These are phyloP conservation scores for Paragyromitra xinjiangensis DNA, from an alignment of 495 filamentous ascomycete genomes.

Conservation along the genomic window DNA sequence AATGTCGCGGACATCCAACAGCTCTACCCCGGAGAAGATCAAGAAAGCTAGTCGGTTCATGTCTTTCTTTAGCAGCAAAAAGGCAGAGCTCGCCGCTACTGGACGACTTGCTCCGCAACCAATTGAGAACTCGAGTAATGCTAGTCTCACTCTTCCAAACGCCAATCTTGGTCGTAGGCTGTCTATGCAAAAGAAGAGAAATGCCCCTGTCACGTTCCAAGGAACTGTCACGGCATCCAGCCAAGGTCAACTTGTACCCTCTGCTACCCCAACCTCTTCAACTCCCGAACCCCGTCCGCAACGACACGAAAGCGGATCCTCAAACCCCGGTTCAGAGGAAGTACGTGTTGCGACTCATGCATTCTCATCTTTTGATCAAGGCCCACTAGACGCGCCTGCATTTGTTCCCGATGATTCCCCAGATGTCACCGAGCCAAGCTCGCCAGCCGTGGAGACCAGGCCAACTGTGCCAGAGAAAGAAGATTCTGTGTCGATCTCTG, in stretches of 20 bases:
- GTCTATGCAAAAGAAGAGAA: constrained; percentile 50
- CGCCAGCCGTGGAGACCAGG: constrained; percentile 27
- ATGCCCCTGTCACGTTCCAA: constrained; percentile 40
- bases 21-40: constrained; percentile 46
- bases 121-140: constrained; percentile 48
- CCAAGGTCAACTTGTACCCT: neutral
- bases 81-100: constrained; percentile 33
- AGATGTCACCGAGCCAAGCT: constrained; percentile 53
- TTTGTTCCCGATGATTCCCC: constrained; percentile 77
- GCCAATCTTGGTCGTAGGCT: constrained; percentile 35
- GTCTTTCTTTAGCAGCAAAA: constrained; percentile 52
- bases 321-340: constrained; percentile 68
- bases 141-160: constrained; percentile 35
- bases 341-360: constrained; percentile 71
- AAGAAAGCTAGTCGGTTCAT: constrained; percentile 52
- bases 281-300: constrained; percentile 15
- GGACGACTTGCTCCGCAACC: constrained; percentile 29
- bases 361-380: constrained; percentile 89
- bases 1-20: constrained; percentile 45
- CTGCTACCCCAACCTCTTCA: neutral
- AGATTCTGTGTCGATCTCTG: constrained; percentile 31
- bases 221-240: constrained; percentile 28
- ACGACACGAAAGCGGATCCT: constrained; percentile 31
- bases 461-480: constrained; percentile 47
- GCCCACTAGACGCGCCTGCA: constrained; percentile 88